A percentile compares a stretch with the other conserved stretches of the same genome.
phyloP scores from a whole-genome alignment of 352 stramenopile genomes.

The Phytophthora fragariaefolia region DNA sequence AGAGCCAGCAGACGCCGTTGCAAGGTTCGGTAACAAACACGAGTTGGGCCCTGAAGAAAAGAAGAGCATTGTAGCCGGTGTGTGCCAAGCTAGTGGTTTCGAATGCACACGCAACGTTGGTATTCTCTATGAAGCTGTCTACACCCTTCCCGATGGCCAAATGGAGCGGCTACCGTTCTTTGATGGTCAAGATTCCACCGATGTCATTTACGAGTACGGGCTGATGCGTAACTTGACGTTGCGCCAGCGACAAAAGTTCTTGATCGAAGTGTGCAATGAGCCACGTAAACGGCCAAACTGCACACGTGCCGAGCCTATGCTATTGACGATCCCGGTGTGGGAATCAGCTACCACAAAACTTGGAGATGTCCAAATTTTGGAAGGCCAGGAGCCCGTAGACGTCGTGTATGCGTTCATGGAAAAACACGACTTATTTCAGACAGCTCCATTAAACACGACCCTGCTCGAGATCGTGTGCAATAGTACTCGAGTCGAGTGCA shows the following conservation, averaged over 20 bases:
- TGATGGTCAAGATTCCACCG: conserved; percentile 74
- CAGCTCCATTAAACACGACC: conserved; percentile 77
- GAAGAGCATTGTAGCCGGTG: conserved; percentile 50
- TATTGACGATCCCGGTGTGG: conserved; percentile 79
- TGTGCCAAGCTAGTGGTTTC: conserved; percentile 63
- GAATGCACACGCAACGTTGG: conserved; percentile 61
- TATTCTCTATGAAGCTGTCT: conserved; percentile 67
- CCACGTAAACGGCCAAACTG: conserved; percentile 71
- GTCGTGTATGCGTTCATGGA: conserved; percentile 88
- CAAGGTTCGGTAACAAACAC: conserved; percentile 78
- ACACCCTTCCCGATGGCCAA: conserved; percentile 56
- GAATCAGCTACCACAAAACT: conserved; percentile 74
- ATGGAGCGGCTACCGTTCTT: conserved; percentile 73
- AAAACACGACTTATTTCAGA: conserved; percentile 88
- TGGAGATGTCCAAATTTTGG: conserved; percentile 73
- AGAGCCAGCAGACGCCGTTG: conserved; percentile 75
- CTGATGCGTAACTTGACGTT: conserved; percentile 73
- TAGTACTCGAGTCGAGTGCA: conserved; percentile 69
- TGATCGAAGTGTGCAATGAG: conserved; percentile 77
- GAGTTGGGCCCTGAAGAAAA: conserved; percentile 65
- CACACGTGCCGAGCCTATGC: conserved; percentile 76
- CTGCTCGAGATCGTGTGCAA: conserved; percentile 76
- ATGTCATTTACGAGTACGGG: conserved; percentile 83
- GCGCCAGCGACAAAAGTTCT: conserved; percentile 66
- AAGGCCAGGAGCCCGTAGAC: conserved; percentile 82